A percentile compares a stretch with the other conserved stretches of the same genome.
phyloP scores from a whole-genome alignment of 2,329 filamentous ascomycete genomes.

The Chaetomium sp. region DNA sequence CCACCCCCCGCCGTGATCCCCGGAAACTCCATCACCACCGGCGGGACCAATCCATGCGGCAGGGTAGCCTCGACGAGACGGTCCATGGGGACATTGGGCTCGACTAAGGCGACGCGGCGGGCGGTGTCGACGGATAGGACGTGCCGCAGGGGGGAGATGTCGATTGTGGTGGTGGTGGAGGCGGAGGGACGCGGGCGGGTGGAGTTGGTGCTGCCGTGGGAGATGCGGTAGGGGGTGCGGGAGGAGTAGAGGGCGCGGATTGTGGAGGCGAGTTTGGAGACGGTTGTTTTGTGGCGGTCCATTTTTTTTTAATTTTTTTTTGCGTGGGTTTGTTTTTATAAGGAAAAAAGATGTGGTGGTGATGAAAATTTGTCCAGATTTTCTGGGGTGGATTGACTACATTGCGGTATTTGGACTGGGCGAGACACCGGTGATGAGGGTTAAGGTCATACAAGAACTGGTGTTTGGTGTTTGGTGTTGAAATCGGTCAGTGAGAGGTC shows the following conservation, averaged over 20 bases:
- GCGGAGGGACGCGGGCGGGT: slow-evolving; percentile 49
- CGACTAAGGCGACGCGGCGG: slow-evolving; percentile 56
- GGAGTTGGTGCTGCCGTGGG: slow-evolving; percentile 71
- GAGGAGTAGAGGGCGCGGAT: slow-evolving; percentile 44
- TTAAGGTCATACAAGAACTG: no score
- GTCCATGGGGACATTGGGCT: slow-evolving; percentile 74
- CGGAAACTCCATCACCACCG: slow-evolving; percentile 70
- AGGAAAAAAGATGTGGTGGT: not conserved
- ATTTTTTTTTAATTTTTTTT: slow-evolving; percentile 9
- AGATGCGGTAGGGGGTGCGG: slow-evolving; percentile 61
- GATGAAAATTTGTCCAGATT: not conserved
- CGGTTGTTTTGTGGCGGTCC: slow-evolving; percentile 44
- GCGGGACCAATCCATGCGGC: slow-evolving; percentile 58
- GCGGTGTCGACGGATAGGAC: slow-evolving; percentile 57
- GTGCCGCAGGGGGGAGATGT: slow-evolving; percentile 57
- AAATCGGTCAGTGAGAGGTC: no score
- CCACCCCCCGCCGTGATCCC: slow-evolving; percentile 69
- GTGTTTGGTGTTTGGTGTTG: no score
- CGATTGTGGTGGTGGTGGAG: slow-evolving; percentile 42
- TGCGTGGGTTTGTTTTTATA: not conserved
- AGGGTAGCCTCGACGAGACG: slow-evolving; percentile 59
- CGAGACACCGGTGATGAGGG: no score
- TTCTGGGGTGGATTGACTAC: not conserved
- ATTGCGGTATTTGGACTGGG: no score
- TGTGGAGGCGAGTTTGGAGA: slow-evolving; percentile 41